These are phyloP conservation scores for Zygosaccharomyces siamensis DNA, from an alignment of 805 yeast species.

Conservation along the genomic window DNA sequence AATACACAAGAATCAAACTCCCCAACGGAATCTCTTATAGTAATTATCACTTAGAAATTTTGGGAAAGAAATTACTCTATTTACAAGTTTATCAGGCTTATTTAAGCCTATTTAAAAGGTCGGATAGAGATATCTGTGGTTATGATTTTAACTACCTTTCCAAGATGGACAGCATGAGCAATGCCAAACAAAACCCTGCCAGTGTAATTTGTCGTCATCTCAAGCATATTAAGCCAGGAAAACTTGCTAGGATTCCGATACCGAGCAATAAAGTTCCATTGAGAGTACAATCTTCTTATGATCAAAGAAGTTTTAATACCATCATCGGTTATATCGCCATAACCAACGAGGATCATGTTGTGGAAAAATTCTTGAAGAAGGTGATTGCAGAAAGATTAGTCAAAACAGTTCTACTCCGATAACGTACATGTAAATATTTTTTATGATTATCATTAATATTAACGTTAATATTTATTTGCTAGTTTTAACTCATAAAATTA, in stretches of 20 bases:
- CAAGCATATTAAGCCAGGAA: slow-evolving; percentile 5
- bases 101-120: slow-evolving; percentile 17
- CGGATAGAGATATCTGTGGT: slow-evolving; percentile 16
- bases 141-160: slow-evolving; percentile 22
- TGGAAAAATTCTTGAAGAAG: slow-evolving; percentile 19
- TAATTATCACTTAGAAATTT: slow-evolving; percentile 13
- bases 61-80: slow-evolving; percentile 12
- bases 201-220: slow-evolving; percentile 13
- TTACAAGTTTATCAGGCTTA: slow-evolving; percentile 11
- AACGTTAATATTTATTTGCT: not conserved
- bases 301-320: slow-evolving; percentile 19
- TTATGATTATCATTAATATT: not conserved
- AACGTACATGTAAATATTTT: slow-evolving; percentile 2
- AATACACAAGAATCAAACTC: slow-evolving; percentile 9
- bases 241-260: slow-evolving; percentile 17
- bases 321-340: slow-evolving; percentile 26
- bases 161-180: slow-evolving; percentile 17
- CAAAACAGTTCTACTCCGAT: slow-evolving; percentile 14
- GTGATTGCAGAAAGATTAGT: slow-evolving; percentile 19
- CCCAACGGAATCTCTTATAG: slow-evolving; percentile 9
- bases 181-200: slow-evolving; percentile 10
- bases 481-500: not conserved
- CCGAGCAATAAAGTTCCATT: slow-evolving; percentile 20
- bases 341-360: slow-evolving; percentile 17
- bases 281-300: slow-evolving; percentile 19